Percentiles rank a stretch among this genome's conserved stretches.
These are phyloP conservation scores for Oldenlandia corymbosa DNA, from an alignment of 257 asterid species.

Conservation along the genomic window DNA sequence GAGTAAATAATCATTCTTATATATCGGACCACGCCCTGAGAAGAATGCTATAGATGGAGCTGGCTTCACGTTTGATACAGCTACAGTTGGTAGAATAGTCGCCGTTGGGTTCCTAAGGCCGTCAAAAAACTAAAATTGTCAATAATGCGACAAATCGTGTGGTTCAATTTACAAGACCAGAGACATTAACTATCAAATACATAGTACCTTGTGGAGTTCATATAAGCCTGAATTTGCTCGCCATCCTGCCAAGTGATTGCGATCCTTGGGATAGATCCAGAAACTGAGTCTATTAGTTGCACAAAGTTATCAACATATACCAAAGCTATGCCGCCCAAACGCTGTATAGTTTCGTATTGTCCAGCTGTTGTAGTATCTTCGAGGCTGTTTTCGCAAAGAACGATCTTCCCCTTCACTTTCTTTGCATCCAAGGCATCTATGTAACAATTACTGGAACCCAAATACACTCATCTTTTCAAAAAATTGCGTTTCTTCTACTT, in stretches of 20 bases:
- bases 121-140: not conserved
- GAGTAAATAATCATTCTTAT: conserved; percentile 41
- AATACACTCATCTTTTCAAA: too few species aligned
- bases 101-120: conserved; percentile 52
- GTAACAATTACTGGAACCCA: too few species aligned
- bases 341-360: not conserved
- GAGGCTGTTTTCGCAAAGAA: conserved; percentile 45
- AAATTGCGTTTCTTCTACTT: too few species aligned
- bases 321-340: conserved; percentile 46
- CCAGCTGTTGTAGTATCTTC: not conserved
- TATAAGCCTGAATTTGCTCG: conserved; percentile 42
- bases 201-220: conserved; percentile 54
- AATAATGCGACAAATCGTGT: too few species aligned
- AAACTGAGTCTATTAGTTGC: conserved; percentile 33
- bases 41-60: conserved; percentile 66
- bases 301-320: conserved; percentile 33
- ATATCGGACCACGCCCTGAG: conserved; percentile 71
- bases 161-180: too few species aligned
- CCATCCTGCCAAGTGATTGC: conserved; percentile 42
- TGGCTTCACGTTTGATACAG: conserved; percentile 36
- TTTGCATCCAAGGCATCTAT: conserved; percentile 33
- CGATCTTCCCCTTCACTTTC: conserved; percentile 54
- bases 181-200: too few species aligned
- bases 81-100: conserved; percentile 55
- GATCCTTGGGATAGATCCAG: conserved; percentile 33